These are phyloP conservation scores for Diaporthe nobilis DNA, from an alignment of 2,329 filamentous ascomycete genomes.

Conservation along the genomic window DNA sequence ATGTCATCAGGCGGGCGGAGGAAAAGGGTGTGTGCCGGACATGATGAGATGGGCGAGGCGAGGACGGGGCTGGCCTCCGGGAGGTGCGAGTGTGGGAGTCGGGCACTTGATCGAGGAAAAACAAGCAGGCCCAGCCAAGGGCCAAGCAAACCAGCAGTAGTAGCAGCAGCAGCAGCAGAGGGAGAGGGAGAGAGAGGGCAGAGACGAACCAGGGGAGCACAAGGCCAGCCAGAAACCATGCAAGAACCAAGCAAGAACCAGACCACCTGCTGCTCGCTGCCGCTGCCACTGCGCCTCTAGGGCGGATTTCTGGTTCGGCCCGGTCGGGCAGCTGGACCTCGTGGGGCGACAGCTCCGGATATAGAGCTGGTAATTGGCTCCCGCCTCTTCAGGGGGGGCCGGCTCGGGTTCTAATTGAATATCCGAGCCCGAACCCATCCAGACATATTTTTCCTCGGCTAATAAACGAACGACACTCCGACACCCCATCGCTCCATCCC, in stretches of 20 bases:
- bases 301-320: slow-evolving; percentile 30
- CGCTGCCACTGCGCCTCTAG: slow-evolving; percentile 4
- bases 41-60: slow-evolving; percentile 4
- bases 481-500: background rate
- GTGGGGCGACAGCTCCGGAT: background rate
- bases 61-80: background rate
- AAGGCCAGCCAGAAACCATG: background rate
- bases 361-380: background rate
- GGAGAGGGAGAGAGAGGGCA: background rate
- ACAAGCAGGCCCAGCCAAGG: background rate
- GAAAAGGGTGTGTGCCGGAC: slow-evolving; percentile 10
- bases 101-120: slow-evolving; percentile 6
- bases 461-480: background rate
- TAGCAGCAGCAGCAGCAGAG: background rate
- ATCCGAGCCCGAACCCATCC: slow-evolving; percentile 23
- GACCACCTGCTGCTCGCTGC: background rate
- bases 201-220: background rate
- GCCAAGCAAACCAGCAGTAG: background rate
- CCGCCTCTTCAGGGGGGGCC: background rate
- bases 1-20: slow-evolving; percentile 16
- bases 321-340: slow-evolving; percentile 31
- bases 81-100: slow-evolving; percentile 1
- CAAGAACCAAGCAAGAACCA: slow-evolving; percentile 8
- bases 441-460: background rate
- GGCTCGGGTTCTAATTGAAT: slow-evolving; percentile 30